Evolutionary conservation across 78 protist genomes (phyloP), one percentile per base, ranked within the genome.

Genomic region (Protostelium mycophagum): DNA sequence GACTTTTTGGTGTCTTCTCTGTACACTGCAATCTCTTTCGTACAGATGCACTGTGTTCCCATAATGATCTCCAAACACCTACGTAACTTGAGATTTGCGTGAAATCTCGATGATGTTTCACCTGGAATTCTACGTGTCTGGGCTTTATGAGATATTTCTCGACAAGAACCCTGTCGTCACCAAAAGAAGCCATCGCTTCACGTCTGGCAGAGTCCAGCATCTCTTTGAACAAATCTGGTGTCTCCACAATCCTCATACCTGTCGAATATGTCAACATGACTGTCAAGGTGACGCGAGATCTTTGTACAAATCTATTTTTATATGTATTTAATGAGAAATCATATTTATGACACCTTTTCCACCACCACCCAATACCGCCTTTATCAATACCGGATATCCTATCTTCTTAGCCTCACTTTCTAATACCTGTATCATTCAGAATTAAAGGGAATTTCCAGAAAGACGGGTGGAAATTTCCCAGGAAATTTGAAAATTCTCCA

Each of bases 11-110:
- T 98, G 95, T 73, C 99, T 93, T 29, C 99, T 85, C 91, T 98
- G 99, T 1, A 98, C 96, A 16, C 95, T 87, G 95, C 99, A 98
- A 84, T 98, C 99, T 39, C 99, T 95, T 88, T 98, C 99, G 63
- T 89, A 93, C 37, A 98, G 86, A 89, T 96, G 93, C 5, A 97
- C 97, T 36, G 89, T 92, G 91, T 97, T 96, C 31, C 98, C 98
- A 84, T 95, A 96, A 38, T 37, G 93, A 94, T 98, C 99, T 29
- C 93, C 98, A 35, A 98, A 95, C 0, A 97, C 97, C 85, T 83
- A 34, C 73, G 16, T 51, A 16, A 51, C 16, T 5, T 25, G 73
- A 51, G 73, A 39, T 37, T 23, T 16, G 1, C 35, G 35, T 35
- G 37, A 84, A 83, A 10, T n/a, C 38, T 9, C 5, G 10, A 31